These are phyloP conservation scores for Endotrypanum monterogeii DNA, from an alignment of 208 protist species.

Conservation along the genomic window DNA sequence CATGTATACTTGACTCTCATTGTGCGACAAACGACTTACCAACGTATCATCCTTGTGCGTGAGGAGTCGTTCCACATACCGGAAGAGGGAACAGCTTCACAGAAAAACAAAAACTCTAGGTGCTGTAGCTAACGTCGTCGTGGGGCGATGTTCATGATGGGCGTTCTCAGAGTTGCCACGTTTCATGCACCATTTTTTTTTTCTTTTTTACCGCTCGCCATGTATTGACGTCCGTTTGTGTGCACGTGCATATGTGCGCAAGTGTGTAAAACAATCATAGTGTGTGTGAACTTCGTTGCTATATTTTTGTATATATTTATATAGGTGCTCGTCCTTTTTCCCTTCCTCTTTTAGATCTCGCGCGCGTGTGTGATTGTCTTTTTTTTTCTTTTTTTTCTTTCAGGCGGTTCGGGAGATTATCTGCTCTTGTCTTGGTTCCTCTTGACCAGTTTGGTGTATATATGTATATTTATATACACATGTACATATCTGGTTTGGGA, in stretches of 20 bases:
- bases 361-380: background rate
- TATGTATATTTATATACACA: too few relatives aligned
- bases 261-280: background rate
- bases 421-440: background rate
- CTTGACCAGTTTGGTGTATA: too few relatives aligned
- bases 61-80: conserved; percentile 15
- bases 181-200: background rate
- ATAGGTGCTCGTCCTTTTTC: background rate
- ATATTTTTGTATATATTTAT: background rate
- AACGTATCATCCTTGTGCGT: conserved; percentile 55
- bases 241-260: background rate
- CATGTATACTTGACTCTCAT: conserved; percentile 54
- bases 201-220: background rate
- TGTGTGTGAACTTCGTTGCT: too few relatives aligned
- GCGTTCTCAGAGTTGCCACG: background rate
- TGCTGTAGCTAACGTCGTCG: conserved; percentile 17
- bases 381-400: too few relatives aligned
- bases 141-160: background rate
- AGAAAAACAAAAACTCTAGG: conserved; percentile 2
- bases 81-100: background rate
- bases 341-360: too few relatives aligned
- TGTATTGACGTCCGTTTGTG: background rate
- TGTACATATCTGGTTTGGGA: too few relatives aligned
- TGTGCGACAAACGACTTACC: conserved; percentile 58
- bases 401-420: too few relatives aligned